phyloP scores from a whole-genome alignment of 2,329 filamentous ascomycete genomes.

The Dendryphion nanum region DNA sequence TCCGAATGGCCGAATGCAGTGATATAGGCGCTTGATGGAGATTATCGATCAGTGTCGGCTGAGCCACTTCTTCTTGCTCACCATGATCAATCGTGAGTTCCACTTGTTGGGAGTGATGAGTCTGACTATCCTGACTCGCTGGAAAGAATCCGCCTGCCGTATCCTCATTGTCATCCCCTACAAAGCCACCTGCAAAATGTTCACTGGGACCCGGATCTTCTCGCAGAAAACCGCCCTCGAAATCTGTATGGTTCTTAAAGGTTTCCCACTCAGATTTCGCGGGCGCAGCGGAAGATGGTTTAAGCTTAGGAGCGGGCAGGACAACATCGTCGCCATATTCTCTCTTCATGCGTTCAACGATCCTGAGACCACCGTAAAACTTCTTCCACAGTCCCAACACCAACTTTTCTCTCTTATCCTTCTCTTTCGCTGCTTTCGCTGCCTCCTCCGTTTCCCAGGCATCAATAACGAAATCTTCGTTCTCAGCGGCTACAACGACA shows the following conservation, averaged over 20 bases:
- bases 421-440: constrained; percentile 71
- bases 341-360: constrained; percentile 51
- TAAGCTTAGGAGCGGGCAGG: constrained; percentile 44
- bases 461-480: constrained; percentile 71
- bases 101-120: constrained; percentile 10
- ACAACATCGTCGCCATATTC: constrained; percentile 33
- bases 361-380: constrained; percentile 80
- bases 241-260: constrained; percentile 28
- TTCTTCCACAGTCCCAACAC: constrained; percentile 79
- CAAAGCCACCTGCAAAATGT: constrained; percentile 13
- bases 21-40: constrained; percentile 34
- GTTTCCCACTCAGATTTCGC: constrained; percentile 43
- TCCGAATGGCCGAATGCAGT: constrained; percentile 30
- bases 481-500: constrained; percentile 81
- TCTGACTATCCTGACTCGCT: constrained; percentile 37
- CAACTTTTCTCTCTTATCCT: constrained; percentile 75
- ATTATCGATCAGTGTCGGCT: constrained; percentile 8
- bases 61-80: constrained; percentile 13
- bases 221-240: constrained; percentile 44
- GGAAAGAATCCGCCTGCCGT: constrained; percentile 36
- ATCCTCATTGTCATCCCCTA: constrained; percentile 25
- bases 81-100: constrained; percentile 34
- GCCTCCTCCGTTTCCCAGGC: constrained; percentile 73
- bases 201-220: constrained; percentile 8
- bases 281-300: constrained; percentile 56